Evolutionary conservation across 1,139 yeast genomes (phyloP).

Genomic region (Kurtzmaniella natalensis): DNA sequence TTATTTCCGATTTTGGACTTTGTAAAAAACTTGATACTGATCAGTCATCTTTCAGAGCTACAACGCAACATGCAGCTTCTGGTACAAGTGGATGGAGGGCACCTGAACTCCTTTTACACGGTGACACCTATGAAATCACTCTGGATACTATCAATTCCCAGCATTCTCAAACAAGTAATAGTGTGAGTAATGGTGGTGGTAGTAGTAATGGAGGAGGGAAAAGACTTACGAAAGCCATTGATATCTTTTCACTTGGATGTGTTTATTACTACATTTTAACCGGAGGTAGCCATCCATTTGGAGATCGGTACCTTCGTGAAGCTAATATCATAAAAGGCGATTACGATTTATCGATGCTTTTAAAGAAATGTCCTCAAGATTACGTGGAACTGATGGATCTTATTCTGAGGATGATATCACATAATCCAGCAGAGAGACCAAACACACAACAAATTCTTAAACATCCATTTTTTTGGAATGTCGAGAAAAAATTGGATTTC

Average conservation of each 20-base stretch:
- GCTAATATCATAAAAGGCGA: constrained; percentile 79
- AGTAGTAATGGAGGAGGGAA: constrained; percentile 28
- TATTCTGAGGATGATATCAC: constrained; percentile 65
- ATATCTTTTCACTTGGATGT: constrained; percentile 91
- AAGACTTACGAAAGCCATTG: constrained; percentile 85
- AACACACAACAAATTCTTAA: constrained; percentile 60
- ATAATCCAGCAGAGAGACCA: constrained; percentile 70
- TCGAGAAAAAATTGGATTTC: constrained; percentile 74
- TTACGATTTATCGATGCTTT: constrained; percentile 48
- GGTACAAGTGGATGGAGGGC: constrained; percentile 99
- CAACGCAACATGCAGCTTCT: constrained; percentile 82
- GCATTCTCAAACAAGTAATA: constrained; percentile 16
- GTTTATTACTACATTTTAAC: constrained; percentile 84
- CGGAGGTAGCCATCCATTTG: constrained; percentile 91
- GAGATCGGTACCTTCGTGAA: constrained; percentile 82
- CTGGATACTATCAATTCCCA: constrained; percentile 38
- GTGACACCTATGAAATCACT: constrained; percentile 37
- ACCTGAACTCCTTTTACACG: constrained; percentile 69
- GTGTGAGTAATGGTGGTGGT: constrained; percentile 7
- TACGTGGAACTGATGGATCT: constrained; percentile 67
- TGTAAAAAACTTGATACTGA: constrained; percentile 89
- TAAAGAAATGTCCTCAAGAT: constrained; percentile 39
- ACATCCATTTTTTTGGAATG: constrained; percentile 89
- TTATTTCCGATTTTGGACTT: constrained; percentile 93
- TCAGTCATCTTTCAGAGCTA: constrained; percentile 90